These are phyloP conservation scores for Triticum timopheevii DNA, from an alignment of 176 grass and related monocot genomes.

Conservation along the genomic window DNA sequence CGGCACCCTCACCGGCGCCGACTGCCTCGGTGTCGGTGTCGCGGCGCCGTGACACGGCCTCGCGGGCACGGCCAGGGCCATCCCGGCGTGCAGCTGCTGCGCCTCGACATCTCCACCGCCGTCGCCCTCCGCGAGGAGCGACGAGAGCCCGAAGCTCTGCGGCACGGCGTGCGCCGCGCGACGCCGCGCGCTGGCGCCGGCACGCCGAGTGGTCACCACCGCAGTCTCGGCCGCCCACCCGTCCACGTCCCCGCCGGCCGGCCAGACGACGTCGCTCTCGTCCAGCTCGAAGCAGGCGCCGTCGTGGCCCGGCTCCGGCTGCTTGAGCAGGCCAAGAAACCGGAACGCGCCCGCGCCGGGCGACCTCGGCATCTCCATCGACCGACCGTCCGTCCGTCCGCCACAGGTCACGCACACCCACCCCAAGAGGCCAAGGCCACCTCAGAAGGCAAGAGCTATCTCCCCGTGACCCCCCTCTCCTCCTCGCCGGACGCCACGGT, in stretches of 20 bases:
- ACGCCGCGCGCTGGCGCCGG: neutral
- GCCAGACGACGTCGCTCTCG: constrained; percentile 61
- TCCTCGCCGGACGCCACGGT: neutral
- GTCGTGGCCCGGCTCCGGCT: constrained; percentile 11
- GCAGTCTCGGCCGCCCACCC: neutral
- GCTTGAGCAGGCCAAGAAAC: constrained; percentile 54
- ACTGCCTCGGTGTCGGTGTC: constrained; percentile 35
- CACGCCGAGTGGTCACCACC: neutral
- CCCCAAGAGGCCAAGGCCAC: neutral
- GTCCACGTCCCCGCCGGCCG: constrained; percentile 5
- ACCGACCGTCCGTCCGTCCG: too few relatives aligned
- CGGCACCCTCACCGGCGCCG: constrained; percentile 56
- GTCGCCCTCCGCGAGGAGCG: constrained; percentile 34
- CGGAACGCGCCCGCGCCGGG: constrained; percentile 27
- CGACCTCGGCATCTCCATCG: constrained; percentile 43
- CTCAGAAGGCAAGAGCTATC: neutral
- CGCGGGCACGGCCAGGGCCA: constrained; percentile 22
- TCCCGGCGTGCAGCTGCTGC: neutral
- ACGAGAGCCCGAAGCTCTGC: constrained; percentile 52
- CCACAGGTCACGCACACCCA: too few relatives aligned
- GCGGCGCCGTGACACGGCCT: neutral
- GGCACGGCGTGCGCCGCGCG: constrained; percentile 38
- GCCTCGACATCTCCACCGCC: neutral
- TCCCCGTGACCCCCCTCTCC: neutral
- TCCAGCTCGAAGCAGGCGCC: constrained; percentile 45